Conservation (phyloP, 2,329 filamentous ascomycete species). For the Neofusicoccum umdonicola region DNA sequence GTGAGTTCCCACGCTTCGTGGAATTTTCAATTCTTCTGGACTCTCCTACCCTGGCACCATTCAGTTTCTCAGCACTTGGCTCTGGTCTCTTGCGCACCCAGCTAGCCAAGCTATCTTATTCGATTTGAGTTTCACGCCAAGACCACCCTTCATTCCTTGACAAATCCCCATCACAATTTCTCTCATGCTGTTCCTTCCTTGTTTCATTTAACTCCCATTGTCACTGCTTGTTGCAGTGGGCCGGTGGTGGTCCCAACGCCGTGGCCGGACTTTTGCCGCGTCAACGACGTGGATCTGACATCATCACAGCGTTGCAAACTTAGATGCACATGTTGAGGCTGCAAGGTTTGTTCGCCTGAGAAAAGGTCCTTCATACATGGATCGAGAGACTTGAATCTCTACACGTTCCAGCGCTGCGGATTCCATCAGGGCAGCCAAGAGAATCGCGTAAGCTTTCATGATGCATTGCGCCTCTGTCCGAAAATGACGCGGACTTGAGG, state of each 20-base stretch:
- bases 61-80: not conserved
- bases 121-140: not conserved
- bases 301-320: conserved; percentile 1
- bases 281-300: conserved; percentile 1
- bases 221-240: not conserved
- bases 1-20: not conserved
- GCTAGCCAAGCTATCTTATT: not conserved
- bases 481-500: conserved; percentile 5
- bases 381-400: not conserved
- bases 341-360: not conserved
- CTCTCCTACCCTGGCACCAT: not conserved
- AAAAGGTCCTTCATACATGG: not conserved
- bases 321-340: not conserved
- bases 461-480: not conserved
- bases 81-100: not conserved
- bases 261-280: not conserved
- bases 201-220: not conserved
- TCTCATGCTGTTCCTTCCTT: not conserved
- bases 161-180: not conserved
- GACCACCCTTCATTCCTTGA: not conserved
- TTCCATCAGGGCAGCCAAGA: not conserved
- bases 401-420: not conserved
- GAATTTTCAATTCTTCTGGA: not conserved
- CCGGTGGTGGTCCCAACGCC: not conserved
- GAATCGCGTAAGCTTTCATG: not conserved